Evolutionary conservation across 2,329 filamentous ascomycete genomes (phyloP), one percentile per base, ranked within the genome.

Genomic region (Colletotrichum orbiculare): DNA sequence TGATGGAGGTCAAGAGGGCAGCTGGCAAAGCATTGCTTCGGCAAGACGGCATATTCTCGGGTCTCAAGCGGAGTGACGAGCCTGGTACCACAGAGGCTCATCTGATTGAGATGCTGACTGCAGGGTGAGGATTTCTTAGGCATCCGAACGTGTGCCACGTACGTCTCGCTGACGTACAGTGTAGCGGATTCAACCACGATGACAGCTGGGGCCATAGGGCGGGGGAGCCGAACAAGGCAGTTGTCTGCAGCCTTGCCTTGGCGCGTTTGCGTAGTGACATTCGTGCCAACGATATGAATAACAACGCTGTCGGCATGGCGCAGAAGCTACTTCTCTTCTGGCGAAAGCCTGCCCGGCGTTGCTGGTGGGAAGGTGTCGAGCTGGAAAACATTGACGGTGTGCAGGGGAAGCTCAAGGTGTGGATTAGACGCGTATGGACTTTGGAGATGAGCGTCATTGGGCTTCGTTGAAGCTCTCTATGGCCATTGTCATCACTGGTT

Each of bases 341-440:
- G 96, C 88, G 96, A 70, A 99, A 99, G 80, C 96, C 96, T 13
- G 96, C 96, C 12, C 85, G 96, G 67, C 87, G 96, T 76, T 99
- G 96, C 83, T 99, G 96, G 96, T 99, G 96, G 96, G 96, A 99
- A 77, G 96, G 96, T 33, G 91, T 99, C 42, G 94, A 98, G 77
- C 84, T 99, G 48, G 88, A 96, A 15, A 85, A 92, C 69, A 92
- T 99, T 11, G 93, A 96, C 54, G 96, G 96, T 12, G 91, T 98
- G 8, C 89, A 97, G 55, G 95, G 94, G 56, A 93, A 90, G 76
- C 85, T 99, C 71, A 99, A 99, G 81, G 94, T 99, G 64, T 99
- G 96, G 96, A 98, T 99, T 76, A 87, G 96, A 74, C 88, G 96
- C 73, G 96, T 99, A 65, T 99, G 96, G 96, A 99, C 96, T 65